phyloP scores from a whole-genome alignment of 441 rosid species.

The Oxalis stricta region DNA sequence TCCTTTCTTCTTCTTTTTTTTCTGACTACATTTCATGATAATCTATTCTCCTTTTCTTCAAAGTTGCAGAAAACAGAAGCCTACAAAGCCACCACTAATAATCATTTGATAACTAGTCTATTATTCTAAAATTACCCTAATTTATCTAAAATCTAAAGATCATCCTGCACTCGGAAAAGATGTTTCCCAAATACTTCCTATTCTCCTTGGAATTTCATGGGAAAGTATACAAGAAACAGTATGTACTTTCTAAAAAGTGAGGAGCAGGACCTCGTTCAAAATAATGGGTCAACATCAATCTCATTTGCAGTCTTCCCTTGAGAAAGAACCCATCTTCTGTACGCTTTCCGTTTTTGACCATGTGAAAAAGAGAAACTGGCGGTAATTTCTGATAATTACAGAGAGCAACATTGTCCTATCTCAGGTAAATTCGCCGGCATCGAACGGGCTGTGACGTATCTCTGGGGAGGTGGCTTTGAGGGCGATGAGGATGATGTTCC shows the following conservation, averaged over 20 bases:
- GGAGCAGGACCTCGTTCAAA: conserved; percentile 11
- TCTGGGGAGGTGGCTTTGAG: conserved; percentile 27
- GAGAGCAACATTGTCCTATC: conserved; percentile 35
- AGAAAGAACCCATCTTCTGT: conserved; percentile 12
- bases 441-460: conserved; percentile 34
- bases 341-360: conserved; percentile 13
- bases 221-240: conserved; percentile 30
- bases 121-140: conserved; percentile 15
- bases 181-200: conserved; percentile 17
- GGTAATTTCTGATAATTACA: conserved; percentile 31
- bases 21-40: too few relatives aligned
- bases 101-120: conserved; percentile 4
- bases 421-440: conserved; percentile 39
- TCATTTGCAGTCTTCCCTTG: conserved; percentile 10
- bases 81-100: background rate
- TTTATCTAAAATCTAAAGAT: conserved; percentile 17
- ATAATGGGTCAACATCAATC: conserved; percentile 12
- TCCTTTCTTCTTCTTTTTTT: background rate
- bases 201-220: conserved; percentile 27
- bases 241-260: conserved; percentile 35
- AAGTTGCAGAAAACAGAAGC: background rate
- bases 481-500: conserved; percentile 13
- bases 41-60: background rate
- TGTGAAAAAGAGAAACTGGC: too few relatives aligned
- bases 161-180: conserved; percentile 14